A percentile compares a stretch with the other conserved stretches of the same genome.
These are phyloP conservation scores for Sporothrix pallida DNA, from an alignment of 2,329 filamentous ascomycete genomes.

Conservation along the genomic window DNA sequence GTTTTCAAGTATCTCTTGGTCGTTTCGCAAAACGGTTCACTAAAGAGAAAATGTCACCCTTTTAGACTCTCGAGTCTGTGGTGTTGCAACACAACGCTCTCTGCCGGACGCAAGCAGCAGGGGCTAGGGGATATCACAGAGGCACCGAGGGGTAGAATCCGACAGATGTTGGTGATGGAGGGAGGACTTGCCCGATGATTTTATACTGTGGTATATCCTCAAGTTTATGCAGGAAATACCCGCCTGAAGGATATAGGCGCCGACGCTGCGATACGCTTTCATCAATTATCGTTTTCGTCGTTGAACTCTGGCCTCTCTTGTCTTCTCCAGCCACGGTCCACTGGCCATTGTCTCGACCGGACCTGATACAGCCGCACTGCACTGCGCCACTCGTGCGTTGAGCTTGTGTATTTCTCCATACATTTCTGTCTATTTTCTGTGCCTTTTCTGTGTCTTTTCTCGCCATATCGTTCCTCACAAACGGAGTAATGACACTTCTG, in stretches of 20 bases:
- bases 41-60: background rate
- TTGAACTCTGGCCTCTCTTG: background rate
- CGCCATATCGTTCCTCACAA: too few species aligned
- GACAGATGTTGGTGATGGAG: background rate
- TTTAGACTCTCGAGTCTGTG: background rate
- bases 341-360: background rate
- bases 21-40: background rate
- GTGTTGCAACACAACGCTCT: background rate
- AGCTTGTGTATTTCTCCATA: background rate
- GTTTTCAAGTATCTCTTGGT: background rate
- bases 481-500: too few species aligned
- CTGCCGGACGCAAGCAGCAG: slow-evolving; percentile 16
- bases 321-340: background rate
- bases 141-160: too few species aligned
- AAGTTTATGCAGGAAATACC: background rate
- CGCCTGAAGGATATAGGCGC: background rate
- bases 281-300: too few species aligned
- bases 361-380: slow-evolving; percentile 11
- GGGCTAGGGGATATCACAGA: background rate
- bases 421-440: background rate
- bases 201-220: background rate
- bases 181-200: too few species aligned
- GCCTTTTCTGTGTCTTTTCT: too few species aligned
- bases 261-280: too few species aligned
- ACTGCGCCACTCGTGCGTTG: slow-evolving; percentile 4